Evolutionary conservation across 805 yeast genomes (phyloP).

Genomic region (Candida ponderosae): DNA sequence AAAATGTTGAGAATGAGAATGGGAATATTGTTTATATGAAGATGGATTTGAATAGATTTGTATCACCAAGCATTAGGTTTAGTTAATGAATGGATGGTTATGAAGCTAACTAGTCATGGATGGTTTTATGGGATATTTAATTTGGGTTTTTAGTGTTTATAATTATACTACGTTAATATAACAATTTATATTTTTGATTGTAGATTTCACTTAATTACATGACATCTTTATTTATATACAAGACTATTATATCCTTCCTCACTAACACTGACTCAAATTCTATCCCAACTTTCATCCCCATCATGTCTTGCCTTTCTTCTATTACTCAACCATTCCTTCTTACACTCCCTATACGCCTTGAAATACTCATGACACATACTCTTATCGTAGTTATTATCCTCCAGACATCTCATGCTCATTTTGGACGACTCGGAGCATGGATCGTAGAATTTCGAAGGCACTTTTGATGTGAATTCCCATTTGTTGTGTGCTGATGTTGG

Average conservation of each 20-base stretch:
- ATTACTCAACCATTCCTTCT: conserved; percentile 56
- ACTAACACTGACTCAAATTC: too few relatives aligned
- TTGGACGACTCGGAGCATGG: conserved; percentile 88
- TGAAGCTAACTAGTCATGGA: background rate
- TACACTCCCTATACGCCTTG: conserved; percentile 90
- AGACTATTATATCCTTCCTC: background rate
- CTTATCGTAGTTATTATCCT: conserved; percentile 65
- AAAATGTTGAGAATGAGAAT: conserved; percentile 1
- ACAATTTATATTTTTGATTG: background rate
- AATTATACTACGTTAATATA: background rate
- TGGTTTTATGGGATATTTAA: background rate
- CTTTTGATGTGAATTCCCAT: conserved; percentile 63
- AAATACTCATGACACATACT: conserved; percentile 72
- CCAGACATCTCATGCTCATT: conserved; percentile 82
- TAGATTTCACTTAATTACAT: background rate
- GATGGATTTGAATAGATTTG: conserved; percentile 1
- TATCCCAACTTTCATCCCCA: conserved; percentile 18
- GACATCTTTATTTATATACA: background rate
- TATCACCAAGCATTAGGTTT: conserved; percentile 2
- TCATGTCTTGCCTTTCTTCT: conserved; percentile 26
- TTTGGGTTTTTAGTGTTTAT: background rate
- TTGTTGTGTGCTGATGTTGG: conserved; percentile 70
- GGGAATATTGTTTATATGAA: conserved; percentile 1
- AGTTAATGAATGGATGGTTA: background rate
- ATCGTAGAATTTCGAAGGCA: conserved; percentile 78